Evolutionary conservation across 768 basidiomycete genomes (phyloP).

Genomic region (Boletus tylopilopsis): DNA sequence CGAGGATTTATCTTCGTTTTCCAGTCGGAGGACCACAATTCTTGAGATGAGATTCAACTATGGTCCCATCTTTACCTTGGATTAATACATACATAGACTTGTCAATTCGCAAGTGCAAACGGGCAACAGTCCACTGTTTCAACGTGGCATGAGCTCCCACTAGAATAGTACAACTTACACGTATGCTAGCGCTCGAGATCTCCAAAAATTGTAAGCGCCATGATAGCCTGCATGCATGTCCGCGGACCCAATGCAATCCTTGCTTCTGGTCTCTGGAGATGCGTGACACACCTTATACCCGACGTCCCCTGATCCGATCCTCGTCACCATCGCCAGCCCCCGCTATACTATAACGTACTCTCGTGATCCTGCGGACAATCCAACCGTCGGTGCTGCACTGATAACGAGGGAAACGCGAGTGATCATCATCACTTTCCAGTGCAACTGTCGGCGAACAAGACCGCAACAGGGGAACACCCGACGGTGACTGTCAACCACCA

Average conservation of each 20-base stretch:
- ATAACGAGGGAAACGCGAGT: too few species aligned
- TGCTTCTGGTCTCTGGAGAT: neutral
- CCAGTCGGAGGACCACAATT: constrained; percentile 39
- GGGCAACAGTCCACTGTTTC: neutral
- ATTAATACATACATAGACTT: constrained; percentile 9
- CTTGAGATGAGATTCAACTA: neutral
- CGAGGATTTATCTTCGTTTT: constrained; percentile 56
- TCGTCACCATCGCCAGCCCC: constrained; percentile 34
- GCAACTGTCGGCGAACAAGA: too few species aligned
- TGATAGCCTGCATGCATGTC: constrained; percentile 47
- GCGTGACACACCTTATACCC: constrained; percentile 57
- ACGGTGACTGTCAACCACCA: too few species aligned
- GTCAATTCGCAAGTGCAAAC: too few species aligned
- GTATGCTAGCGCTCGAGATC: constrained; percentile 78
- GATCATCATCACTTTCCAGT: too few species aligned
- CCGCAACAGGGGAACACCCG: too few species aligned
- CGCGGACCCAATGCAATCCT: too few species aligned
- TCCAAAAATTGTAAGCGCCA: constrained; percentile 63
- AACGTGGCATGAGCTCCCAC: neutral
- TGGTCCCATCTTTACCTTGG: constrained; percentile 65
- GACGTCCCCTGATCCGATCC: constrained; percentile 77
- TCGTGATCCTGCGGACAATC: too few species aligned
- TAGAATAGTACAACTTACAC: constrained; percentile 39
- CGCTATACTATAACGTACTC: too few species aligned
- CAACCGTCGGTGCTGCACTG: too few species aligned